phyloP scores from a whole-genome alignment of 2,329 filamentous ascomycete genomes.

The Alternaria gansuensis region DNA sequence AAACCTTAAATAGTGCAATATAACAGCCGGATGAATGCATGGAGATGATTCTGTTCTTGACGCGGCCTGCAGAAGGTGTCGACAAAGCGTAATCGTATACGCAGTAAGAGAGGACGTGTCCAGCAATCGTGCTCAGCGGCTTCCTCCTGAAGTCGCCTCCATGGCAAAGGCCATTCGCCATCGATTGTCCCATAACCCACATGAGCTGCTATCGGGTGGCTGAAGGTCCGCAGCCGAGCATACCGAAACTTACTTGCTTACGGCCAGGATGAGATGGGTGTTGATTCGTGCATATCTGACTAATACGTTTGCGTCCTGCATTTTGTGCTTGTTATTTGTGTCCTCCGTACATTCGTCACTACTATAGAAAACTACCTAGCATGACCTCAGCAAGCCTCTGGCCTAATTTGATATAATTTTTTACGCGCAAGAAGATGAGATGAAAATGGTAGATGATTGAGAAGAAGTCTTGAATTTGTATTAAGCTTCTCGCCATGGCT shows the following conservation, averaged over 20 bases:
- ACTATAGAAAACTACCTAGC: too few relatives aligned
- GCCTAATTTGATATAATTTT: too few relatives aligned
- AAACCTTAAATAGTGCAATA: background rate
- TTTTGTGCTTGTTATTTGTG: background rate
- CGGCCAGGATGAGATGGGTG: background rate
- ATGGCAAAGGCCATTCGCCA: background rate
- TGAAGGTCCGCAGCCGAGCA: background rate
- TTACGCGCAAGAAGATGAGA: too few relatives aligned
- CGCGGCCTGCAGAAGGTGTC: constrained; percentile 8
- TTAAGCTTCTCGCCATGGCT: too few relatives aligned
- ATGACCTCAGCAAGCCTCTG: too few relatives aligned
- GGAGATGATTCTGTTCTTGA: background rate
- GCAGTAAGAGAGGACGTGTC: background rate
- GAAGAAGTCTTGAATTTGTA: too few relatives aligned
- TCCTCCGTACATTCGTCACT: background rate
- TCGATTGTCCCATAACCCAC: background rate
- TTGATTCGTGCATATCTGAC: background rate
- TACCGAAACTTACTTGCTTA: background rate
- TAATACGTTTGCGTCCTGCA: too few relatives aligned
- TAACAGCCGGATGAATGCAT: background rate
- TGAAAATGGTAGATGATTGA: background rate
- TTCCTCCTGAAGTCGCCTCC: background rate
- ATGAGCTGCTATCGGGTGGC: background rate
- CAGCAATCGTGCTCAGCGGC: background rate
- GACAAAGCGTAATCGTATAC: constrained; percentile 6